Evolutionary conservation across 1,284 basidiomycete genomes (phyloP).

Genomic region (Ceratobasidium sp.): DNA sequence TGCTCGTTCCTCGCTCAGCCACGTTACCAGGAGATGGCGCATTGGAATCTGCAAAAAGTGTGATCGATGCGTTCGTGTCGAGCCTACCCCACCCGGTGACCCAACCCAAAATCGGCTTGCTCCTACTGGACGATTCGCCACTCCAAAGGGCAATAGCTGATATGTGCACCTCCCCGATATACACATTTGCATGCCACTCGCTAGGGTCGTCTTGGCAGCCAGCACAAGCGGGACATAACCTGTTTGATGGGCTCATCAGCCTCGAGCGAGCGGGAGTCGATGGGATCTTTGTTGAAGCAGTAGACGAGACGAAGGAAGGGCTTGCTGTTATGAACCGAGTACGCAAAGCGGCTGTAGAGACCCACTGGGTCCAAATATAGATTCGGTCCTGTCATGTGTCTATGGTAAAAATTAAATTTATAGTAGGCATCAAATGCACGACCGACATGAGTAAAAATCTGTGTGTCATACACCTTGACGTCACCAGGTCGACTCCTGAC

Average conservation of each 20-base stretch:
- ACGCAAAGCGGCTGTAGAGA: constrained; percentile 85
- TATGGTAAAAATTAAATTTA: background rate
- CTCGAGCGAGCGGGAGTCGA: constrained; percentile 80
- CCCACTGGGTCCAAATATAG: constrained; percentile 56
- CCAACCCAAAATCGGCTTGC: constrained; percentile 66
- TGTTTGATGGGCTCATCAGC: constrained; percentile 88
- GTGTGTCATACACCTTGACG: constrained; percentile 37
- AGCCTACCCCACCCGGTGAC: constrained; percentile 16
- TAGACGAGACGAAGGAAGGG: constrained; percentile 82
- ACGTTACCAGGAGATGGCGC: constrained; percentile 46
- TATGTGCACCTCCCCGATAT: constrained; percentile 50
- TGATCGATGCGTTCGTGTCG: constrained; percentile 48
- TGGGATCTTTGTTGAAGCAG: constrained; percentile 86
- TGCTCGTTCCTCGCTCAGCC: constrained; percentile 69
- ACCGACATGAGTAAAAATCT: constrained; percentile 7
- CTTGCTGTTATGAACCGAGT: constrained; percentile 98
- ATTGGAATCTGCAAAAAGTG: constrained; percentile 50
- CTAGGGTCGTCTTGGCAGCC: constrained; percentile 72
- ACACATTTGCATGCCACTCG: constrained; percentile 52
- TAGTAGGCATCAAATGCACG: constrained; percentile 13
- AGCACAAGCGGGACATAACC: constrained; percentile 73
- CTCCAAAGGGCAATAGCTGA: constrained; percentile 48
- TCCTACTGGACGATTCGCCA: constrained; percentile 70
- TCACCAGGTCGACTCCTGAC: constrained; percentile 7
- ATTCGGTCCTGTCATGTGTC: constrained; percentile 1